Base-by-base conservation (phyloP, 208 protist species). In the Crithidia bombi region DNA sequence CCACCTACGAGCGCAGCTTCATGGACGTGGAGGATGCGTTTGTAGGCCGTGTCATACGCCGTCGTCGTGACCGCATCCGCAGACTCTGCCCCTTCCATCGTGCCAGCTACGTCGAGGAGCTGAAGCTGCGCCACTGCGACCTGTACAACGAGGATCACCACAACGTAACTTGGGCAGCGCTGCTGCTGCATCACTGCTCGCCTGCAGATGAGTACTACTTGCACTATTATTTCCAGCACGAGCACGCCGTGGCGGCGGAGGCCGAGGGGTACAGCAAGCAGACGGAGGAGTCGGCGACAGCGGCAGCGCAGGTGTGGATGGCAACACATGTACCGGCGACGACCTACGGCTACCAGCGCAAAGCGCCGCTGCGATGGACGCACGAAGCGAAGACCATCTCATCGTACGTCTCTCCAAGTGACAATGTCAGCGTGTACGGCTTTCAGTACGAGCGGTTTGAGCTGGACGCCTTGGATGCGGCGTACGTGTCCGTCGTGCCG, bases 171-270 rank as follows among this genome's bases (percentile, higher is more conserved):
- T 73, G 57, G 55, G 32, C 46, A 5, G 35, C 67, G 0, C 23
- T 62, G 7, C 49, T 74, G 5, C 28, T 64, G 25, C 70, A 75
- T 46, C 61, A 56, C 33, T 17, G 19, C 19, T 17, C 23, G 2
- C 63, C 70, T 1, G n/a, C 46, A 1, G 61, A 75, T 30, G 17
- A 25, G 33, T 65, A 65, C 39, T 52, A 19, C n/a, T 23, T 68
- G 52, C 70, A 69, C 19, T 46, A 68, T 44, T 75, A 21, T 36
- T 75, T 75, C 62, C 62, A 32, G n/a, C 44, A 41, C 14, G 59
- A 61, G 49, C 38, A 52, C 33, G 56, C 7, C n/a, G 56, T 35
- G 56, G 56, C 36, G 15, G 38, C 15, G 38, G 6, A 35, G 5
- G 35, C 23, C 3, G 14, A 33, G 7, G 12, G 21, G n/a, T 30